Evolutionary conservation across 2,329 filamentous ascomycete genomes (phyloP).

Genomic region (Hypoxylon sp.): DNA sequence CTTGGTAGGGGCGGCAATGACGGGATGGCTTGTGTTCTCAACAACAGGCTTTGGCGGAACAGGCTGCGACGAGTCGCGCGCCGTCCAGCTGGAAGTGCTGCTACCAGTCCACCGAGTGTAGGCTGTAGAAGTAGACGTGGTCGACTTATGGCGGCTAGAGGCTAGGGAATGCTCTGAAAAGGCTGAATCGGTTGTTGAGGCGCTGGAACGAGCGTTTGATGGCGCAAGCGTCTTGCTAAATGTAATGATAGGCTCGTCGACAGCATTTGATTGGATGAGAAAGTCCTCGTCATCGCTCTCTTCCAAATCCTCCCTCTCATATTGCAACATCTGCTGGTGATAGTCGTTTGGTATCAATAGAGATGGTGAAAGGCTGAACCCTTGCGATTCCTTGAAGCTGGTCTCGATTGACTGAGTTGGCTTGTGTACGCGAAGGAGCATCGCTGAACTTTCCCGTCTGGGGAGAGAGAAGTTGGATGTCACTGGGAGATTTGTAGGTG

Average conservation of each 20-base stretch:
- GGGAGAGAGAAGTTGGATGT: constrained; percentile 67
- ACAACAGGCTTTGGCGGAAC: constrained; percentile 11
- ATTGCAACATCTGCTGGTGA: constrained; percentile 64
- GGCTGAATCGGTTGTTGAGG: constrained; percentile 66
- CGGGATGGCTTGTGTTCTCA: constrained; percentile 40
- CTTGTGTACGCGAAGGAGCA: constrained; percentile 52
- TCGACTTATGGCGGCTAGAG: constrained; percentile 66
- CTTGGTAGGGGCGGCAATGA: constrained; percentile 28
- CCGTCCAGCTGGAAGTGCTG: constrained; percentile 56
- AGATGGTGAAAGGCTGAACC: constrained; percentile 70
- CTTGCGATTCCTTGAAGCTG: constrained; percentile 70
- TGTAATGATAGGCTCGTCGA: constrained; percentile 53
- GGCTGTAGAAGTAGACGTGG: constrained; percentile 65
- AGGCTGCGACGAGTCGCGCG: constrained; percentile 36
- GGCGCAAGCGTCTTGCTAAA: constrained; percentile 53
- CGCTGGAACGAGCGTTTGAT: constrained; percentile 62
- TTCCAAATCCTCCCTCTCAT: constrained; percentile 52
- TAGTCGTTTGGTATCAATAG: constrained; percentile 73
- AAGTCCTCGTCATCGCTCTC: constrained; percentile 52
- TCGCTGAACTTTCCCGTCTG: constrained; percentile 53
- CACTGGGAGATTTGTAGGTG: constrained; percentile 57
- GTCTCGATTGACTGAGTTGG: constrained; percentile 62
- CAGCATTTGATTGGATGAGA: constrained; percentile 32
- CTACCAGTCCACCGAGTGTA: constrained; percentile 67
- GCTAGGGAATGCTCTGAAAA: constrained; percentile 60